Base-by-base conservation (phyloP, 495 filamentous ascomycete genomes). In the Staphylotrichum longicolle region DNA sequence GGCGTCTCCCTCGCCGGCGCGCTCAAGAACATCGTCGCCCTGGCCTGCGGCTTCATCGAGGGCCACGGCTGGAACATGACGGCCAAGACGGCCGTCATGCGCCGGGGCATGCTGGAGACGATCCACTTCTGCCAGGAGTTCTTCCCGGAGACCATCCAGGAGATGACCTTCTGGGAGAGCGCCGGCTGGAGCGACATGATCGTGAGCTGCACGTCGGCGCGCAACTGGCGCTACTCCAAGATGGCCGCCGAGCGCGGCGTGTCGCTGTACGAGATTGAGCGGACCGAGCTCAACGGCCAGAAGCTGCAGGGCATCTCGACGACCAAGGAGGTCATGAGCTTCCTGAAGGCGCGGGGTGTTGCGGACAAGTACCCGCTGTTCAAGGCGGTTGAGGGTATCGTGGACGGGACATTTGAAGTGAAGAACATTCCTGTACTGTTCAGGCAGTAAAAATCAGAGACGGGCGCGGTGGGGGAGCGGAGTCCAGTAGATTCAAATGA, bases 41-140 rank as follows among this genome's bases (percentile, higher is more conserved):
- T 99, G 7, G 92, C 93, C 3, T 92, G 94, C 7, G 95, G 95
- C 56, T 98, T 94, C 79, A 91, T 98, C 59, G 91, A 93, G 55
- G 95, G 95, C 15, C 84, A 93, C 64, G 92, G 93, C 61, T 99
- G 95, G 95, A 95, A 93, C 65, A 91, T 96, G 77, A 98, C 96
- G 68, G 93, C 93, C 52, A 97, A 97, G 77, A 91, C 94, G 45
- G 94, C 94, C 27, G 86, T 98, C 51, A 97, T 97, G 92, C 89
- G 94, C 10, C 88, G 96, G 34, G 94, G 94, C 8, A 82, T 98
- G 57, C 80, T 95, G 54, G 94, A 98, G 78, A 96, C 94, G 86
- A 91, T 96, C 59, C 88, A 89, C 63, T 99, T 99, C 66, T 93
- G 92, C 42, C 88, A 91, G 74, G 84, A 86, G 68, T 99, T 96